Evolutionary conservation across 495 filamentous ascomycete genomes (phyloP).

Genomic region (Eremomyces bilateralis): DNA sequence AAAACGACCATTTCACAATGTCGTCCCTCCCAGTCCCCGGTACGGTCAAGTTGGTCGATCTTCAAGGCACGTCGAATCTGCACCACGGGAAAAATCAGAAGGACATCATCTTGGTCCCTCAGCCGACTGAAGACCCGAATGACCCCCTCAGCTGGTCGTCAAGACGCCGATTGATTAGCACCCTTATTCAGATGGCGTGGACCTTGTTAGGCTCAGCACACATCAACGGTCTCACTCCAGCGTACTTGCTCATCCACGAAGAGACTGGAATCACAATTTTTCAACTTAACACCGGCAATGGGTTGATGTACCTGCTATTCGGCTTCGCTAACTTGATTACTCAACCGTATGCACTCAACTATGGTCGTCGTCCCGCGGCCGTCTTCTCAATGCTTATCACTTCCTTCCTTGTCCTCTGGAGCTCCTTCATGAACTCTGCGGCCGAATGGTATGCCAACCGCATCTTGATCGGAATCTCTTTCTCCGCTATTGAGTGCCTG

Average conservation of each 20-base stretch:
- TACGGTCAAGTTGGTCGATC: constrained; percentile 6
- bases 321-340: constrained; percentile 5
- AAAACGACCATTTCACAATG: too few species aligned
- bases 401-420: neutral
- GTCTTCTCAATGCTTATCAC: neutral
- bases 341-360: constrained; percentile 2
- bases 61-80: constrained; percentile 4
- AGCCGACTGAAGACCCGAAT: constrained; percentile 9
- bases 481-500: neutral
- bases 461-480: neutral
- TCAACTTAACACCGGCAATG: constrained; percentile 6
- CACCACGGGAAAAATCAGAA: constrained; percentile 3
- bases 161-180: constrained; percentile 3
- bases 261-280: constrained; percentile 2
- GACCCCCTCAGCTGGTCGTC: constrained; percentile 9
- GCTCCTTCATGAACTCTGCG: neutral
- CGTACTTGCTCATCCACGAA: constrained; percentile 5
- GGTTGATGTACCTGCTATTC: constrained; percentile 4
- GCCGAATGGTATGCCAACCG: neutral
- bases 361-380: neutral
- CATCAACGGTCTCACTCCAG: constrained; percentile 6
- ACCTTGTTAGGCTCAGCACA: constrained; percentile 5
- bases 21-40: too few species aligned
- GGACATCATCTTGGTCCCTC: constrained; percentile 6
- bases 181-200: constrained; percentile 4